Percentiles rank a stretch among this genome's conserved stretches.
Evolutionary conservation across 2,329 filamentous ascomycete species (phyloP).

Genomic region (Alternaria triticimaculans): DNA sequence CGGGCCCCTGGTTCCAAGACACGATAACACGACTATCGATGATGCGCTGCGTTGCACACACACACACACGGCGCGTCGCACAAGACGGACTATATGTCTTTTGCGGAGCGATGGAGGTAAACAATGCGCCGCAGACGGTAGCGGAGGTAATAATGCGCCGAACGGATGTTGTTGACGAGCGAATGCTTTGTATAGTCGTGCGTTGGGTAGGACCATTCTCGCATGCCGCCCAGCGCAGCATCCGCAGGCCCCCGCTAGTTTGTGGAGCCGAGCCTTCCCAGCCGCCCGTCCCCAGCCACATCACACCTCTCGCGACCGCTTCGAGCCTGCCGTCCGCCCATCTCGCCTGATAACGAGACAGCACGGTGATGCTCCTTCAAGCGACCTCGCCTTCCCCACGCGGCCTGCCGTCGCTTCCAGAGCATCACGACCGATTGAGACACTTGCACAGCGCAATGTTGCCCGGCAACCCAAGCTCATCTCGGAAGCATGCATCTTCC

Average conservation of each 20-base stretch:
- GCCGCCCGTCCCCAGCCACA: constrained; percentile 13
- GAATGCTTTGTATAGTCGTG: neutral
- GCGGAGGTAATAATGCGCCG: neutral
- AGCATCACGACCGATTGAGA: neutral
- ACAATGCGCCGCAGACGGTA: constrained; percentile 1
- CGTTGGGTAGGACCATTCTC: constrained; percentile 3
- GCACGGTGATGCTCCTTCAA: neutral
- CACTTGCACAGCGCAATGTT: constrained; percentile 5
- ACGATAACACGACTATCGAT: constrained; percentile 5
- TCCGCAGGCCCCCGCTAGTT: constrained; percentile 4
- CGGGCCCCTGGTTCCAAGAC: constrained; percentile 1
- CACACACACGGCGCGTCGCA: neutral
- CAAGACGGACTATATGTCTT: neutral
- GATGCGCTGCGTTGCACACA: constrained; percentile 7
- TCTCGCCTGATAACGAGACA: neutral
- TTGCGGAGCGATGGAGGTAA: neutral
- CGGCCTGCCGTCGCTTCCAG: neutral
- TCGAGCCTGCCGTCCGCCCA: neutral
- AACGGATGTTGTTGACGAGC: neutral
- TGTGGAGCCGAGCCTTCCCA: constrained; percentile 10
- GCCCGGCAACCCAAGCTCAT: constrained; percentile 7
- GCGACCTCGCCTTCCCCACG: neutral
- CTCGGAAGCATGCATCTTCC: constrained; percentile 3
- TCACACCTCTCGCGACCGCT: constrained; percentile 1
- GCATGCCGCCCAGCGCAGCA: neutral